Conservation (phyloP, 2,329 filamentous ascomycete genomes). For the Penicillium vulpinum region DNA sequence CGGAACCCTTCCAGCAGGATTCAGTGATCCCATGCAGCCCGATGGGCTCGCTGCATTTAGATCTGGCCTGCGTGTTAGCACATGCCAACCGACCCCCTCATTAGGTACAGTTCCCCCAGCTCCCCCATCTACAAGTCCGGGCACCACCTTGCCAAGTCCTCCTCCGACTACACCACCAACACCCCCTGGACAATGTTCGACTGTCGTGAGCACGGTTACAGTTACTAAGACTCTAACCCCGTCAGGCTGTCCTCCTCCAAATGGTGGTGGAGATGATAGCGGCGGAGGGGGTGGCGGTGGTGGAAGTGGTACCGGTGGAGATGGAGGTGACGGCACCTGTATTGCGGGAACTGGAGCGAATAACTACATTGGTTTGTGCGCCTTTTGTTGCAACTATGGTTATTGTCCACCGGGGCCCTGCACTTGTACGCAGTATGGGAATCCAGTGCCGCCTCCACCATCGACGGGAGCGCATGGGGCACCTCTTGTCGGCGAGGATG, state of each 20-base stretch:
- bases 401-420: slow-evolving; percentile 36
- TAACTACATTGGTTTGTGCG: slow-evolving; percentile 33
- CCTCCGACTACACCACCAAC: not conserved
- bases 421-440: slow-evolving; percentile 30
- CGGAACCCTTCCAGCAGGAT: slow-evolving; percentile 24
- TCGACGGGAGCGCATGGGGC: slow-evolving; percentile 21
- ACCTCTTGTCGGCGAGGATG: slow-evolving; percentile 26
- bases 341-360: slow-evolving; percentile 30
- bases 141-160: not conserved
- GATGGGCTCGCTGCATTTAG: slow-evolving; percentile 24
- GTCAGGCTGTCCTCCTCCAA: not conserved
- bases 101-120: slow-evolving; percentile 20
- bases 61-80: slow-evolving; percentile 22
- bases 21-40: slow-evolving; percentile 19
- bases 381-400: slow-evolving; percentile 32
- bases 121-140: not conserved
- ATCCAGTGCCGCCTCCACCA: slow-evolving; percentile 24
- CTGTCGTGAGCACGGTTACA: slow-evolving; percentile 6
- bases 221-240: slow-evolving; percentile 1
- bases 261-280: not conserved
- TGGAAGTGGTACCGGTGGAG: not conserved
- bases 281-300: slow-evolving; percentile 4
- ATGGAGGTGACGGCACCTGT: slow-evolving; percentile 13
- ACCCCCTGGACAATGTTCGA: not conserved
- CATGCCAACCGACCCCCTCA: slow-evolving; percentile 26